Conservation (phyloP, 2,329 filamentous ascomycete species). For the Penicillium sp. region DNA sequence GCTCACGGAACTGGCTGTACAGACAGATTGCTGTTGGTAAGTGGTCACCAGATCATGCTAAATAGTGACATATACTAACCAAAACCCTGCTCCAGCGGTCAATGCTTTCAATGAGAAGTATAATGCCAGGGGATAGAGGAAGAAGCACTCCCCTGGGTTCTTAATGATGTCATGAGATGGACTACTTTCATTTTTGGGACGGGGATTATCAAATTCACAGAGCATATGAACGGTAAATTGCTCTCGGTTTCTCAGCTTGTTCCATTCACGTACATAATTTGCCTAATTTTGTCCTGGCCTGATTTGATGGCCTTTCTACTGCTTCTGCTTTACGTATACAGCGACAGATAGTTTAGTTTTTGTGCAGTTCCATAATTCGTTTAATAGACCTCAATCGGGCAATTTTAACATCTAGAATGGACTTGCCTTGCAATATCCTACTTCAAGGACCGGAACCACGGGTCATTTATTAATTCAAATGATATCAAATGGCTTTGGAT, state of each 20-base stretch:
- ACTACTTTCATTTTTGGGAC: constrained; percentile 11
- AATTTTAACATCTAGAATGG: not conserved
- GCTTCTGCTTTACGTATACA: not conserved
- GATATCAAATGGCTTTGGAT: not conserved
- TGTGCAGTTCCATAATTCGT: not conserved
- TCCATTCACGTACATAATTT: constrained; percentile 9
- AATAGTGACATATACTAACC: constrained; percentile 9
- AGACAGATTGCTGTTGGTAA: constrained; percentile 60
- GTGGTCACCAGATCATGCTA: constrained; percentile 14
- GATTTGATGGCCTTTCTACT: not conserved
- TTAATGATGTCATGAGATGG: constrained; percentile 24
- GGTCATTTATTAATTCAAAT: no score
- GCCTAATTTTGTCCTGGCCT: not conserved
- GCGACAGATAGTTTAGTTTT: not conserved
- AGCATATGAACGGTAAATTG: not conserved
- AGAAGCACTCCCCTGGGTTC: not conserved
- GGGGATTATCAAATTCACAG: constrained; percentile 5
- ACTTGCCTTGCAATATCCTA: not conserved
- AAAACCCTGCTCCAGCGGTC: constrained; percentile 45
- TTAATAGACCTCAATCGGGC: not conserved
- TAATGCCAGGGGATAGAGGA: constrained; percentile 56
- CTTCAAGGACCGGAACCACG: not conserved
- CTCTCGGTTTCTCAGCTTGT: not conserved
- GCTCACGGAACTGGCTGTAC: constrained; percentile 65
- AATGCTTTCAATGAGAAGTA: constrained; percentile 67